Evolutionary conservation across 257 asterid genomes (phyloP), one percentile per base, ranked within the genome.

Genomic region (Solanum tarapatanum): DNA sequence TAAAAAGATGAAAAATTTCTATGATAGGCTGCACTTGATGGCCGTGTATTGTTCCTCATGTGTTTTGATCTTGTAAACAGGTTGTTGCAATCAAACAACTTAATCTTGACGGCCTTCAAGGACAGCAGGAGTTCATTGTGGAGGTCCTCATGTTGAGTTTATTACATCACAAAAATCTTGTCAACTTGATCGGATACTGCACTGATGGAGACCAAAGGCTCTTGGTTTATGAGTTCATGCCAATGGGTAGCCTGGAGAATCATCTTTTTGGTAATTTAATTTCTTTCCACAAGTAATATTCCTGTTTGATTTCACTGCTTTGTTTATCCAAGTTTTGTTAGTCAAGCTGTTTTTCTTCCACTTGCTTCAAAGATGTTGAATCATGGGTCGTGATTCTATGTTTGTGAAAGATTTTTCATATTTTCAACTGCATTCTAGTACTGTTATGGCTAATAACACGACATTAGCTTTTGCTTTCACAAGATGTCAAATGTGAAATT

Each of bases 171-270:
- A 92, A 93, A 39, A 94, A 96, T 90, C 98, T 96, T 32, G 99
- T 96, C 89, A 96, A 93, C 86, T 89, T 96, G 91, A 92, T 92
- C 4, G 98, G 98, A 26, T 96, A 96, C 76, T 96, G 99, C 89
- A 92, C 98, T 0, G 98, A 94, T 87, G 99, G 99, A 23, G 98
- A 95, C 85, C 99, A 96, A 88, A 92, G 98, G 88, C 98, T 95
- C 79, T 87, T 96, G 89, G 98, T 95, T 75, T 95, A 96, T 11
- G 99, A 96, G 92, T 96, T 87, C 90, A 96, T 95, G 99, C 92
- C 98, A 19, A 90, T 89, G 99, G 98, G 98, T 30, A 95, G 99
- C 92, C 92, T 95, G 86, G 99, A 96, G 88, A 89, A 92, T 90
- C 99, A 96, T 92, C 93, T 95, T 72, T 95, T 95, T 64, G 98